These are phyloP conservation scores for Trifolium repens DNA, from an alignment of 306 rosid species.

Conservation along the genomic window DNA sequence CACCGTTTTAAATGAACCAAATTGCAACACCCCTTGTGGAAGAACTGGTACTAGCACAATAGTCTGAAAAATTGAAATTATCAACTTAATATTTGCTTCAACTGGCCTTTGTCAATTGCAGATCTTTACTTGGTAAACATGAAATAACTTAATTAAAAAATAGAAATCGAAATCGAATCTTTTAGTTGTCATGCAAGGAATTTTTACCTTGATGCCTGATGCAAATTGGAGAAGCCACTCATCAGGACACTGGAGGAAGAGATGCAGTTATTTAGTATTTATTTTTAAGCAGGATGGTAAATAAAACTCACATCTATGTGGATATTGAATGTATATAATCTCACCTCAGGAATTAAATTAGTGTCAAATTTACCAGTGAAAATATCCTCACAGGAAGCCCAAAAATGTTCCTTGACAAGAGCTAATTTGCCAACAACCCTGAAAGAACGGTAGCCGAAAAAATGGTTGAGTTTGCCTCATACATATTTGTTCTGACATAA, in stretches of 20 bases:
- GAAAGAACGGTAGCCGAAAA: constrained; percentile 38
- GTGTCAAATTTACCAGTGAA: constrained; percentile 45
- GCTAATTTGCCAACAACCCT: constrained; percentile 85
- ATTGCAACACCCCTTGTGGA: constrained; percentile 88
- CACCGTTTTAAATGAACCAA: constrained; percentile 85
- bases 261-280: constrained; percentile 40
- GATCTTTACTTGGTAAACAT: background rate
- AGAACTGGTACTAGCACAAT: constrained; percentile 82
- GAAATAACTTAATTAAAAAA: constrained; percentile 6
- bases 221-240: constrained; percentile 89
- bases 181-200: background rate
- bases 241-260: constrained; percentile 63
- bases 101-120: background rate
- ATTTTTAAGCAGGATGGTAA: constrained; percentile 13
- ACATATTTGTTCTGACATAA: background rate
- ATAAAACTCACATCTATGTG: constrained; percentile 9
- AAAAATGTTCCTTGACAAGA: constrained; percentile 61
- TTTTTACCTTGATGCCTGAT: constrained; percentile 77
- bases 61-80: constrained; percentile 61
- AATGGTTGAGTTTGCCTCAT: background rate
- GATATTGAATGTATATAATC: constrained; percentile 40
- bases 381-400: constrained; percentile 62
- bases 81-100: constrained; percentile 13
- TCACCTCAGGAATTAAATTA: constrained; percentile 59
- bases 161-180: constrained; percentile 24